Evolutionary conservation across 768 basidiomycete species (phyloP), one percentile per base, ranked within the genome.

Genomic region (Phlebiopsis flavidoalba): DNA sequence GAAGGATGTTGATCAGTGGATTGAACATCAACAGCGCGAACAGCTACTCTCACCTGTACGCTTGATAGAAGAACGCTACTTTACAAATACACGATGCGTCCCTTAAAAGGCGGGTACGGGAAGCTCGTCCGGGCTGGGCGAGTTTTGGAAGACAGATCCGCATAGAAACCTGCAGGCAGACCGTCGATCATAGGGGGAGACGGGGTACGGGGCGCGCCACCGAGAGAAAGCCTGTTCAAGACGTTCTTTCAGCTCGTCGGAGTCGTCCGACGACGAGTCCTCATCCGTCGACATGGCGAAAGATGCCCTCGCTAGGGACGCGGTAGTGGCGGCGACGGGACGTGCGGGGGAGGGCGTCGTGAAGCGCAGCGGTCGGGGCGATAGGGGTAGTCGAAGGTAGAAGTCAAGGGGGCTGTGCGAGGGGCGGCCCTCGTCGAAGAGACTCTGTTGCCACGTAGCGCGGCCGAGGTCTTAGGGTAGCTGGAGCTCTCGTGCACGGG

Each of bases 91-190:
- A 72, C 48, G 71, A n/a, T n/a, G n/a, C 80, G 72, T 80, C 55
- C 74, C 72, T 71, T 70, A 69, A 88, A 31, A 85, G 64, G 79
- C 75, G 58, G 88, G 88, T 62, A 84, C 82, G 50, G 90, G 90
- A 52, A 92, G 75, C 69, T 89, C 89, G 62, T 91, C 90, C 56
- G 90, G 90, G 67, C 86, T 90, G 15, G 90, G 90, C 60, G 88
- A 90, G 77, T 91, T 92, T 80, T 91, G 90, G 83, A 91, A 92
- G 68, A 80, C 77, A 35, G 89, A 91, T 68, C 88, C 65, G 90
- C 89, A 72, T 89, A 92, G 69, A 83, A 89, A 8, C 80, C 80
- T 31, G 75, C 71, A 62, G 74, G 75, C 55, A 73, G 69, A 53
- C 58, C 59, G 40, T 64, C 65, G 11, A 61, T 63, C 31, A 63